Evolutionary conservation across 2,329 filamentous ascomycete genomes (phyloP), one percentile per base, ranked within the genome.

Genomic region (Stachybotrys chartarum): DNA sequence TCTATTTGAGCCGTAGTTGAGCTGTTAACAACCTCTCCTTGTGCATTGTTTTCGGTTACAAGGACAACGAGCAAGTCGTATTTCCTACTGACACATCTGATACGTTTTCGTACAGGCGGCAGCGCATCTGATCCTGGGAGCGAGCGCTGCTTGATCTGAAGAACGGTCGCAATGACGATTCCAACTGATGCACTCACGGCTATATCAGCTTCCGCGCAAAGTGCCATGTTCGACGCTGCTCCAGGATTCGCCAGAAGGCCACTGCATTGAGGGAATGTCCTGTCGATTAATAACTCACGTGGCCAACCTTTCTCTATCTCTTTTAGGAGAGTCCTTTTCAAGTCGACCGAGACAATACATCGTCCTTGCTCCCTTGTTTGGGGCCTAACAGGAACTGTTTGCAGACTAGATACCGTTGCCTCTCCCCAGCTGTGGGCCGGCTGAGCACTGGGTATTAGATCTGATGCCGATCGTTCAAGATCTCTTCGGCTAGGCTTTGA

Each of bases 1-100:
- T 65, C 63, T 10, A 71, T 63, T 50, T 83, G 79, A 1, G 74
- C 72, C 0, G 66, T 50, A 2, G 67, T 70, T 4, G 77, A 61
- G 39, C 68, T 63, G 55, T 68, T 66, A 42, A 72, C 65, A 5
- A 67, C 71, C 58, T 82, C 79, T 12, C 75, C 75, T 1, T 65
- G 47, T 1, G 58, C 60, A 51, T 75, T 77, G 1, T 67, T 69
- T 54, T 85, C 79, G n/a, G 81, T 85, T 1, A 94, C 77, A 0
- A 95, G 68, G 1, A 96, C 73, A 1, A 88, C 70, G 1, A 96
- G 72, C 5, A 74, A 75, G 59, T 90, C 85, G 64, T 94, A 93
- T 10, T 84, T 78, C 1, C 64, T 54, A 12, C 82, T 77, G 0
- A 86, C 72, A 7, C 66, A 69, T 4, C 70, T 65, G 10, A 93